Percentiles rank a stretch among this genome's conserved stretches.
Conservation (phyloP, 1,139 yeast genomes). For the Cylindricascospora bacillispora region DNA sequence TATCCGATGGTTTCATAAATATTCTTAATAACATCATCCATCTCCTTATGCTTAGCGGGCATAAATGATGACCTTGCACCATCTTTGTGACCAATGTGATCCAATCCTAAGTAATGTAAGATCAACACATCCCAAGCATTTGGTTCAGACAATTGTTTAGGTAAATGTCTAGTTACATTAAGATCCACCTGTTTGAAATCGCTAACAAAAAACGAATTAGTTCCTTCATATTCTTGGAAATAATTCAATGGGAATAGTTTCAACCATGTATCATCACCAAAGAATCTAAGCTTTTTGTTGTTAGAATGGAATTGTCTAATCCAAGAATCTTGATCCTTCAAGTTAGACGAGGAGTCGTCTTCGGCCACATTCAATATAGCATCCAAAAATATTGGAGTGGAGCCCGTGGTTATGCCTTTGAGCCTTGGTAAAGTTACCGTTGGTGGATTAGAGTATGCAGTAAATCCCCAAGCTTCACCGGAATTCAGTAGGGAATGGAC, state of each 20-base stretch:
- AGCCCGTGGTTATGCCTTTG: constrained; percentile 72
- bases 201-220: constrained; percentile 85
- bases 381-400: constrained; percentile 67
- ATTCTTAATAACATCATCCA: constrained; percentile 54
- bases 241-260: constrained; percentile 57
- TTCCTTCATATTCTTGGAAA: constrained; percentile 66
- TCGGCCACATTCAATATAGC: constrained; percentile 92
- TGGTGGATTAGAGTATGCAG: constrained; percentile 83
- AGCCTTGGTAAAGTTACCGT: constrained; percentile 72
- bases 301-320: constrained; percentile 43
- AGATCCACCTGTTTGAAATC: constrained; percentile 89
- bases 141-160: constrained; percentile 14
- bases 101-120: constrained; percentile 83
- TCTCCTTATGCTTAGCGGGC: constrained; percentile 71
- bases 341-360: constrained; percentile 67
- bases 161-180: constrained; percentile 81
- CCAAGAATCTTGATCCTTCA: constrained; percentile 80
- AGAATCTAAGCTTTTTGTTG: constrained; percentile 55
- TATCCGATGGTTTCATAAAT: constrained; percentile 40
- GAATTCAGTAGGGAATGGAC: constrained; percentile 53
- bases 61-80: constrained; percentile 75
- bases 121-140: constrained; percentile 77
- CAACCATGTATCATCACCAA: constrained; percentile 97
- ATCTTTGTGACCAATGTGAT: constrained; percentile 95
- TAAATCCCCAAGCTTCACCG: constrained; percentile 72